Evolutionary conservation across 129 eudicot species (phyloP).

Genomic region (Flaveria ramosissima): DNA sequence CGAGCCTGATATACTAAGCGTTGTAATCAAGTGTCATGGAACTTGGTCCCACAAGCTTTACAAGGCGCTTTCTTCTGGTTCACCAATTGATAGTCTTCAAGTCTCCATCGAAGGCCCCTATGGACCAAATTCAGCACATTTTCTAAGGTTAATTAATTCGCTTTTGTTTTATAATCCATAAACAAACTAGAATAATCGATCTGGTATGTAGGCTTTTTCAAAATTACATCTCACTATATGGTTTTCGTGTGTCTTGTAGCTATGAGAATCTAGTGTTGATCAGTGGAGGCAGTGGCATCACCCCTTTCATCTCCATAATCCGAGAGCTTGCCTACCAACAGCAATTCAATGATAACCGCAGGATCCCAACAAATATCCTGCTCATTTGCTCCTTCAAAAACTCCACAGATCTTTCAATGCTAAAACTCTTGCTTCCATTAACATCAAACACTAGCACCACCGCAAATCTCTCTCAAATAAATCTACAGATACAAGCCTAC

Average conservation of each 20-base stretch:
- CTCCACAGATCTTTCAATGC: slow-evolving; percentile 59
- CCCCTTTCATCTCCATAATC: slow-evolving; percentile 69
- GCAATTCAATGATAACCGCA: slow-evolving; percentile 31
- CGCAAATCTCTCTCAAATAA: slow-evolving; percentile 39
- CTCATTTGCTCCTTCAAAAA: slow-evolving; percentile 59
- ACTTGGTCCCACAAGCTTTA: slow-evolving; percentile 61
- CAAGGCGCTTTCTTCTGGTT: slow-evolving; percentile 46
- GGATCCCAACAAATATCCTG: slow-evolving; percentile 46
- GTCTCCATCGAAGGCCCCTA: slow-evolving; percentile 77
- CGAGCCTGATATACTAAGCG: slow-evolving; percentile 58
- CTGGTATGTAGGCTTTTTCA: too few relatives aligned
- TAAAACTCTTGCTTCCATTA: slow-evolving; percentile 66
- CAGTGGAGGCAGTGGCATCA: slow-evolving; percentile 72
- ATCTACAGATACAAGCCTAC: slow-evolving; percentile 59
- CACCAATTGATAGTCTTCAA: slow-evolving; percentile 44
- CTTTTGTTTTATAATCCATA: too few relatives aligned
- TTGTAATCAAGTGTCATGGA: slow-evolving; percentile 59
- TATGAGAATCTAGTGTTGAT: slow-evolving; percentile 59
- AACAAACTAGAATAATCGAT: too few relatives aligned
- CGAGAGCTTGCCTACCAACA: slow-evolving; percentile 50
- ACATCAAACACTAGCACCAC: slow-evolving; percentile 29
- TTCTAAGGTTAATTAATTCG: slow-evolving; percentile 45
- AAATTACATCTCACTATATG: too few relatives aligned
- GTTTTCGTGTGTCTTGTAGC: slow-evolving; percentile 23
- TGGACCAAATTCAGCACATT: slow-evolving; percentile 61